Percentiles rank a stretch among this genome's conserved stretches.
phyloP scores from a whole-genome alignment of 208 protist species.

The Endotrypanum monterogeii region DNA sequence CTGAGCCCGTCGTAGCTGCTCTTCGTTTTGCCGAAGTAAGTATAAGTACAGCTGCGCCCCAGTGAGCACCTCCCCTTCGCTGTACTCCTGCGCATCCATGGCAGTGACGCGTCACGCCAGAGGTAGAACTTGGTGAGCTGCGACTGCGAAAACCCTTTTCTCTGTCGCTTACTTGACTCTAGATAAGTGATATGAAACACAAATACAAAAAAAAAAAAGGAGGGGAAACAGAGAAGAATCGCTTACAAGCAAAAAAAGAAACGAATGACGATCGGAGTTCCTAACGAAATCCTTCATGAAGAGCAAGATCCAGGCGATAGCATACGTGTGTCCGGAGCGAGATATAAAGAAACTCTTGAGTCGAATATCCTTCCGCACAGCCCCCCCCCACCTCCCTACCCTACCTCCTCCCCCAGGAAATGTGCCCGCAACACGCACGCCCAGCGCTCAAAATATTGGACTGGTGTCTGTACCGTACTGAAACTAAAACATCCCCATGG shows the following conservation, averaged over 20 bases:
- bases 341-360: neutral
- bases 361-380: too few species aligned
- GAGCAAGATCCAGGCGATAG: neutral
- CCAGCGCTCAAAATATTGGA: neutral
- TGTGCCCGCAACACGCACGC: neutral
- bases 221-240: neutral
- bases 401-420: too few species aligned
- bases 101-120: neutral
- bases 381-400: too few species aligned
- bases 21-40: constrained; percentile 52
- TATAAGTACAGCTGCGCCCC: constrained; percentile 76
- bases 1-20: constrained; percentile 33
- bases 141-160: neutral
- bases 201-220: neutral
- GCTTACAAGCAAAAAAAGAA: too few species aligned
- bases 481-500: neutral
- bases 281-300: neutral
- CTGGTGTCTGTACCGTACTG: neutral
- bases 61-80: constrained; percentile 55
- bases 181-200: too few species aligned
- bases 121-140: neutral
- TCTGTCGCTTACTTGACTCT: too few species aligned
- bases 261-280: neutral
- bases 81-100: constrained; percentile 30
- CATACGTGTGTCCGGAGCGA: neutral